These are phyloP conservation scores for Didymella pinodella DNA, from an alignment of 2,329 filamentous ascomycete species.

Conservation along the genomic window DNA sequence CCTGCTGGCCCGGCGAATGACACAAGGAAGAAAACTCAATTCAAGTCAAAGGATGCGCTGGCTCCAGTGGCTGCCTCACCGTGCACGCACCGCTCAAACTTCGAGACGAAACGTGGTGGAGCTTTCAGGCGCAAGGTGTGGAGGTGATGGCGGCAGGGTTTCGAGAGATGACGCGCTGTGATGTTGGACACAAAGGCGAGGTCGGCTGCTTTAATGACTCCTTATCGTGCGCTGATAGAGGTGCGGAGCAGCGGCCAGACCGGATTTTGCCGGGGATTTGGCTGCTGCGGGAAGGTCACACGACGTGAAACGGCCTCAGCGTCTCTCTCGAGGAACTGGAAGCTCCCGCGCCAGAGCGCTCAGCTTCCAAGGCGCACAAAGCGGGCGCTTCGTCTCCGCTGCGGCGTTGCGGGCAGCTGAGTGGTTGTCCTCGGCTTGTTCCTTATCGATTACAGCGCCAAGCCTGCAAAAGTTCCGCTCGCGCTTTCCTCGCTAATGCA, in stretches of 20 bases:
- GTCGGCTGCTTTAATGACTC: constrained; percentile 27
- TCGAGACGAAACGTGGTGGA: constrained; percentile 35
- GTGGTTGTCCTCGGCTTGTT: constrained; percentile 12
- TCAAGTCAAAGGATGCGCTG: constrained; percentile 41
- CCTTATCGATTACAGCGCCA: constrained; percentile 27
- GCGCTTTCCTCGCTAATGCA: constrained; percentile 14
- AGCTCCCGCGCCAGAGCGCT: constrained; percentile 13
- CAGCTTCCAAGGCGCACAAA: constrained; percentile 16
- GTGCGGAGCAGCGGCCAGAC: constrained; percentile 21
- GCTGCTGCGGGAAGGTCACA: constrained; percentile 33
- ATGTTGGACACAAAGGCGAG: constrained; percentile 34
- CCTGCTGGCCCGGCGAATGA: constrained; percentile 41
- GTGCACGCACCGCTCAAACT: constrained; percentile 25
- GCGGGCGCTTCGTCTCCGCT: constrained; percentile 17
- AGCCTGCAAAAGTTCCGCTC: constrained; percentile 30
- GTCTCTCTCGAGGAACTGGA: background rate
- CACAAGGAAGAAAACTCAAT: constrained; percentile 41
- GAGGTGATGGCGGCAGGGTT: constrained; percentile 32
- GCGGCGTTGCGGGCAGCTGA: constrained; percentile 21
- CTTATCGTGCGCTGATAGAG: constrained; percentile 41
- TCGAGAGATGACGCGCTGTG: constrained; percentile 42
- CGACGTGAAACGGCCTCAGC: constrained; percentile 28
- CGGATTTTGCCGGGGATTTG: constrained; percentile 28
- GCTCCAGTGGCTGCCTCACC: constrained; percentile 43
- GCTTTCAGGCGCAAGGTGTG: constrained; percentile 28